Evolutionary conservation across 2,329 filamentous ascomycete species (phyloP), one percentile per base, ranked within the genome.

Genomic region (Lachnellula cervina): DNA sequence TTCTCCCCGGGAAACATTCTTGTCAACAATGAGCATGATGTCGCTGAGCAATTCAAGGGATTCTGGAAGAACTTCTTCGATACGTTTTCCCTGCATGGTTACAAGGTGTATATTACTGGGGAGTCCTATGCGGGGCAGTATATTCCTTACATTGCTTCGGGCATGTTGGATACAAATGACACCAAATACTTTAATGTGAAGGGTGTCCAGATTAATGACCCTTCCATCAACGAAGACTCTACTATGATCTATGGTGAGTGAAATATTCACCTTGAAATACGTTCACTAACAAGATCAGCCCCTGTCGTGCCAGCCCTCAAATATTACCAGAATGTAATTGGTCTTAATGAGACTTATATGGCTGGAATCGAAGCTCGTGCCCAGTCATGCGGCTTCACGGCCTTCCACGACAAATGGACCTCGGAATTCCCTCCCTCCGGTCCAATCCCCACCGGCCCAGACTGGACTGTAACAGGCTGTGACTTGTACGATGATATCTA

Each of bases 61-160:
- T 86, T 84, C 69, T 83, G 78, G 73, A 82, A 83, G 71, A 84
- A 84, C 68, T 85, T 84, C 58, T 69, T 84, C 28, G 72, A 82
- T 37, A 80, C 78, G 0, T 86, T 86, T 56, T 72, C 68, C 21
- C 73, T 84, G 54, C 72, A 80, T 38, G 74, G 76, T 19, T 77
- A 75, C 58, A 83, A 84, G 64, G 73, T 86, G n/a, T 87, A 83
- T 65, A 77, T 88, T 59, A 77, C 82, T 0, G 84, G 84, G 8
- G 84, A 87, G 68, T 78, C 74, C n/a, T 85, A 81, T 65, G 82
- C 79, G 5, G 81, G 81, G 61, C 72, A 66, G 75, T 70, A 68
- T 35, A 62, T 70, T 17, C 67, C 68, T 8, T 69, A 69, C 17
- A 69, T 88, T 73, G 73, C 85, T 54, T 76, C 80, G 55, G 72